Percentiles rank a stretch among this genome's conserved stretches.
Evolutionary conservation across 768 basidiomycete species (phyloP).

Genomic region (Mycena amicta): DNA sequence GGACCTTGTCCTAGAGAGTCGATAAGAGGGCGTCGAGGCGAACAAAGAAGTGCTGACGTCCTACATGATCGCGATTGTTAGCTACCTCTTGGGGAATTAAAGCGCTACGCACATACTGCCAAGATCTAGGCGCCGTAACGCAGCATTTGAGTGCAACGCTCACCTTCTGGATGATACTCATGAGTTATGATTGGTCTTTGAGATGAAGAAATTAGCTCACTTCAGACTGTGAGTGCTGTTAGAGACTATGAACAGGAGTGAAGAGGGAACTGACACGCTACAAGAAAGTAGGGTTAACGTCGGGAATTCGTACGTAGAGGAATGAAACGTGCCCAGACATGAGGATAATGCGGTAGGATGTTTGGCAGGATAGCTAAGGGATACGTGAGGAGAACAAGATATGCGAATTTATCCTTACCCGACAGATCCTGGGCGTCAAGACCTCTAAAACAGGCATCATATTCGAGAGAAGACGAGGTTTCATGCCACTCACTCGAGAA

Average conservation of each 20-base stretch:
- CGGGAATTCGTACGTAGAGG: not conserved
- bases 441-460: not conserved
- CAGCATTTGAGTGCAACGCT: not conserved
- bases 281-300: not conserved
- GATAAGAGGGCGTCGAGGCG: not conserved
- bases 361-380: not conserved
- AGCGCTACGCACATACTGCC: not conserved
- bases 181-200: no score
- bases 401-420: not conserved
- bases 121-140: not conserved
- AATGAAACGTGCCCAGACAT: not conserved
- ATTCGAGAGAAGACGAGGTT: not conserved
- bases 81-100: not conserved
- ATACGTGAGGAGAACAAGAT: not conserved
- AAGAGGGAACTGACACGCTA: not conserved
- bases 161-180: not conserved
- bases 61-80: not conserved
- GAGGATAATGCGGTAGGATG: not conserved
- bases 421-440: not conserved
- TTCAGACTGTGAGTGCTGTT: not conserved
- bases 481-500: not conserved
- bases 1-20: not conserved
- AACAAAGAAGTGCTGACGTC: not conserved
- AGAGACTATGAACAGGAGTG: not conserved
- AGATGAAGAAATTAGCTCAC: no score